Base-by-base conservation (phyloP, 2,329 filamentous ascomycete genomes). In the Alternaria sp. region DNA sequence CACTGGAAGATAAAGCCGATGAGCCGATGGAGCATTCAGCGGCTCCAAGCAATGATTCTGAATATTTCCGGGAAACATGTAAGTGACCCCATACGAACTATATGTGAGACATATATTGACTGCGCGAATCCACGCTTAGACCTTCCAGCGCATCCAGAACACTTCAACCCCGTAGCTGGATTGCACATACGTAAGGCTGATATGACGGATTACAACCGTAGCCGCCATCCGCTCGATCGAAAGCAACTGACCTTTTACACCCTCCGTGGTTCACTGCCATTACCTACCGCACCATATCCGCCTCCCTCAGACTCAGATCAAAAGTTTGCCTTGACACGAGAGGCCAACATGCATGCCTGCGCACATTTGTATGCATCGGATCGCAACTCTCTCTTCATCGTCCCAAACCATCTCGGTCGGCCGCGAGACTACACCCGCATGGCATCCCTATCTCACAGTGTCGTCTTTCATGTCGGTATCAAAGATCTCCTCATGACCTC, bases 281-380 rank as follows among this genome's bases (percentile, higher is more conserved):
- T 72, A 10, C 66, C 73, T 1, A 73, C 69, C 3, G 67, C 72
- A 5, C 71, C 71, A 11, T 70, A 64, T 54, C 70, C 69, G 14
- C 67, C 67, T 1, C 27, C 4, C 8, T 40, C 54, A 9, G 54
- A 51, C 2, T 27, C 44, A n/a, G 20, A 14, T 4, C 40, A 32
- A 2, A 48, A 60, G 11, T 14, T 55, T 4, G 38, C 51, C 1
- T 36, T 71, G 5, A 70, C 69, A 3, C 32, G 66, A 41, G 70
- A 68, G 32, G 70, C 84, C 32, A 88, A 88, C 64, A 72, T 88
- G 18, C 85, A 87, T 64, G 82, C 85, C 1, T 86, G 84, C 65
- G 85, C 85, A 3, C 86, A 88, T 71, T 76, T 87, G 44, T 88
- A 86, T 67, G 83, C 85, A 0, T 85, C 83, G 34, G 86, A 87